Evolutionary conservation across 2,329 filamentous ascomycete species (phyloP).

Genomic region (Scedosporium aurantiacum): DNA sequence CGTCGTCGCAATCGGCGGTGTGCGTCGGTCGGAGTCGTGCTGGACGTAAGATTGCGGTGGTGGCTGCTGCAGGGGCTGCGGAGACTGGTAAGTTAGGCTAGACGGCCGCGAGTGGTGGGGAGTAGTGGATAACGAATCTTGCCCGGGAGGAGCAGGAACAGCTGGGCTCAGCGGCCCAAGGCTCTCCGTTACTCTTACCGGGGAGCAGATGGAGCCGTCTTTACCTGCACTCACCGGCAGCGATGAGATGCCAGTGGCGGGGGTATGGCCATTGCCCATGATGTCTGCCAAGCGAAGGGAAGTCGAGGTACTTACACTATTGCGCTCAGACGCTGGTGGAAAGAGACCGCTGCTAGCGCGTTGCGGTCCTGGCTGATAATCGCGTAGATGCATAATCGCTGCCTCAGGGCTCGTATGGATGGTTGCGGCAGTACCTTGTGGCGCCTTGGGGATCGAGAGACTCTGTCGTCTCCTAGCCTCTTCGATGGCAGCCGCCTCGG

Average conservation of each 20-base stretch:
- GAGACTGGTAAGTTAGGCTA: constrained; percentile 53
- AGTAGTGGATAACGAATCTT: neutral
- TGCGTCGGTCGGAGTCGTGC: constrained; percentile 42
- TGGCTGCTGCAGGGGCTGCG: constrained; percentile 41
- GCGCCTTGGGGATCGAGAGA: constrained; percentile 63
- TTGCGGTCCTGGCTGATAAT: constrained; percentile 40
- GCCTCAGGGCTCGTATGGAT: constrained; percentile 35
- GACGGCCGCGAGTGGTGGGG: constrained; percentile 37
- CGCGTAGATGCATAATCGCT: neutral
- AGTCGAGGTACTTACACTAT: constrained; percentile 41
- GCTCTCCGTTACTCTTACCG: constrained; percentile 70
- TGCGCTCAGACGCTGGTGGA: constrained; percentile 48
- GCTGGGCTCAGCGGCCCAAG: constrained; percentile 73
- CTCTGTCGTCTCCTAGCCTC: constrained; percentile 55
- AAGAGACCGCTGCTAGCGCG: constrained; percentile 43
- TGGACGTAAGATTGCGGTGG: constrained; percentile 31
- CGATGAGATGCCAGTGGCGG: constrained; percentile 38
- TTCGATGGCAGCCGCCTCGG: constrained; percentile 22
- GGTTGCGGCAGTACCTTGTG: constrained; percentile 49
- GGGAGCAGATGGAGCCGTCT: constrained; percentile 55
- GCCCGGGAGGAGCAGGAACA: constrained; percentile 30
- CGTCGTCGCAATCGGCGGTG: constrained; percentile 35
- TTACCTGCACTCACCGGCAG: constrained; percentile 33
- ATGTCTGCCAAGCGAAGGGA: constrained; percentile 38
- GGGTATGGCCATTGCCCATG: constrained; percentile 30